Percentiles rank a stretch among this genome's conserved stretches.
Evolutionary conservation across 176 grass and related monocot species (phyloP).

Genomic region (Thalia dealbata): DNA sequence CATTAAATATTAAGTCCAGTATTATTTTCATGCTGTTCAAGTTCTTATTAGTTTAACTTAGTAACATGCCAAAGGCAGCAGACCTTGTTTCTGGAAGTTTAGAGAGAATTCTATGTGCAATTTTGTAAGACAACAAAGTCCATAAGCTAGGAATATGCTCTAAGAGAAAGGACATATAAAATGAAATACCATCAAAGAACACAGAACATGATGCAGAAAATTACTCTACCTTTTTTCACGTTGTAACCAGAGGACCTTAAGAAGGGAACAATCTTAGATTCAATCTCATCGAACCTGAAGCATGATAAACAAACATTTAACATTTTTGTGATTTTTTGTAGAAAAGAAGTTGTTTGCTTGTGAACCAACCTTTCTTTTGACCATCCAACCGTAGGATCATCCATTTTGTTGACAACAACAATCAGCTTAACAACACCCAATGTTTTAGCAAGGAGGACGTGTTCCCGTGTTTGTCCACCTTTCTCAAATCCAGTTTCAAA

Average conservation of each 20-base stretch:
- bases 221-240: constrained; percentile 62
- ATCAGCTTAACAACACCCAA: constrained; percentile 74
- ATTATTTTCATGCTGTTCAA: too few species aligned
- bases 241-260: constrained; percentile 83
- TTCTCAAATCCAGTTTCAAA: constrained; percentile 90
- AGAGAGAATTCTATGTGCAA: background rate
- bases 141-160: background rate
- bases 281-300: constrained; percentile 85
- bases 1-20: too few species aligned
- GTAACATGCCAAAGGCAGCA: too few species aligned
- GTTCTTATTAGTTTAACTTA: too few species aligned
- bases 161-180: background rate
- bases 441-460: constrained; percentile 81
- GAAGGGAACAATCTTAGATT: constrained; percentile 76
- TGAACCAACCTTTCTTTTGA: constrained; percentile 56
- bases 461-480: constrained; percentile 75
- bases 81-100: too few species aligned
- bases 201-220: background rate
- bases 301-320: constrained; percentile 6
- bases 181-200: background rate
- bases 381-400: constrained; percentile 76
- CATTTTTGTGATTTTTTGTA: background rate
- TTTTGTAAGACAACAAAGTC: background rate
- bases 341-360: background rate
- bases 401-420: constrained; percentile 86